Conservation (phyloP, 1,284 basidiomycete species). For the Cryptococcus sp. region DNA sequence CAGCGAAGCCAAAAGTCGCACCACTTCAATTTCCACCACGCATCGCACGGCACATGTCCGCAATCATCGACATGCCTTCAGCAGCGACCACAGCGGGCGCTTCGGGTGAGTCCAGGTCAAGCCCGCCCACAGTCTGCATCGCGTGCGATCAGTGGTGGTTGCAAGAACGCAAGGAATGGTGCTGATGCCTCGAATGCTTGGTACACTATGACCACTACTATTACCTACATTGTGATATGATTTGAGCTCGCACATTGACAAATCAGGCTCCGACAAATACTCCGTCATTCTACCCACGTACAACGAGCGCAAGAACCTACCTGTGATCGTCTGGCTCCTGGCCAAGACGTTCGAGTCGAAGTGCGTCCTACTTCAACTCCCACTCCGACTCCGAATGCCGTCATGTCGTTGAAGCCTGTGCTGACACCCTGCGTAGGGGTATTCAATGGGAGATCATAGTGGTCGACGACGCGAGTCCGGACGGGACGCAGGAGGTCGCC, state of each 20-base stretch:
- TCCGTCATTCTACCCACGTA: constrained; percentile 90
- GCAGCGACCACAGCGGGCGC: constrained; percentile 15
- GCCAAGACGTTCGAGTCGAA: constrained; percentile 72
- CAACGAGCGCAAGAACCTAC: constrained; percentile 88
- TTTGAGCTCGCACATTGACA: neutral
- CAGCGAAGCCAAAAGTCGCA: neutral
- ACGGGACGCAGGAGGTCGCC: constrained; percentile 87
- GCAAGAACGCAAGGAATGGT: neutral
- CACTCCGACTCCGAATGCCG: neutral
- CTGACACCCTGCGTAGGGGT: constrained; percentile 49
- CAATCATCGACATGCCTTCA: constrained; percentile 22
- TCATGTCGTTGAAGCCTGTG: neutral
- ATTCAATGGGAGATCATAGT: constrained; percentile 82
- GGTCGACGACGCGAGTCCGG: constrained; percentile 88
- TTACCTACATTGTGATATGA: neutral
- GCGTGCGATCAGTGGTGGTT: neutral
- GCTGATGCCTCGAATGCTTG: neutral
- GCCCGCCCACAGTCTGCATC: neutral
- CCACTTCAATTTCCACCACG: neutral
- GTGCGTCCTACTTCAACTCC: constrained; percentile 58
- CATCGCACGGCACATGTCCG: constrained; percentile 11
- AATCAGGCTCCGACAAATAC: constrained; percentile 61
- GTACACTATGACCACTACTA: too few relatives aligned
- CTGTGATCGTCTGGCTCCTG: constrained; percentile 80
- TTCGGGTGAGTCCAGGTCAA: constrained; percentile 10